Percentiles rank a stretch among this genome's conserved stretches.
Conservation (phyloP, 2,329 filamentous ascomycete genomes). For the Trichoderma sp. region DNA sequence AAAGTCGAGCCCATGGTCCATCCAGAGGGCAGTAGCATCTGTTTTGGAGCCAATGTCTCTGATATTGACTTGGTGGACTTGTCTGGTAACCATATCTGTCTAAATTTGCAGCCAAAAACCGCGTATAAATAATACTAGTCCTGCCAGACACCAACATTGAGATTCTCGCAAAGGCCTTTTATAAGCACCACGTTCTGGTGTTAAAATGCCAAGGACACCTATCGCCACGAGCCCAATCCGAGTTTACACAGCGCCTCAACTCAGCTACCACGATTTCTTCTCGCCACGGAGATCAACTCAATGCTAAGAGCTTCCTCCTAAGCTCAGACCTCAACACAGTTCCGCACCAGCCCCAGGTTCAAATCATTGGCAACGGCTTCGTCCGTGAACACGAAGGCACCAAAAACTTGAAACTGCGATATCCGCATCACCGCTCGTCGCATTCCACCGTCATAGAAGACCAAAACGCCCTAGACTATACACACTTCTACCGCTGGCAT, state of each 20-base stretch:
- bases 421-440: neutral
- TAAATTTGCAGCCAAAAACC: too few relatives aligned
- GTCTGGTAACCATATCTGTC: neutral
- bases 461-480: neutral
- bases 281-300: neutral
- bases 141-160: neutral
- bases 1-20: neutral
- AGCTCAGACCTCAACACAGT: neutral
- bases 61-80: neutral
- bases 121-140: too few relatives aligned
- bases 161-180: neutral
- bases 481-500: conserved; percentile 1
- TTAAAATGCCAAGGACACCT: neutral
- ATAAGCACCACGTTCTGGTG: neutral
- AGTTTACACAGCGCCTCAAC: neutral
- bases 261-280: neutral
- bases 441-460: neutral
- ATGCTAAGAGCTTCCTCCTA: neutral
- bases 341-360: neutral
- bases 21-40: neutral
- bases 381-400: neutral
- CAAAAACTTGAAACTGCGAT: neutral
- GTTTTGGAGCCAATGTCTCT: neutral
- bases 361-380: conserved; percentile 12
- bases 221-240: neutral